Conservation (phyloP, 2,329 filamentous ascomycete genomes). For the Alternaria conjuncta region DNA sequence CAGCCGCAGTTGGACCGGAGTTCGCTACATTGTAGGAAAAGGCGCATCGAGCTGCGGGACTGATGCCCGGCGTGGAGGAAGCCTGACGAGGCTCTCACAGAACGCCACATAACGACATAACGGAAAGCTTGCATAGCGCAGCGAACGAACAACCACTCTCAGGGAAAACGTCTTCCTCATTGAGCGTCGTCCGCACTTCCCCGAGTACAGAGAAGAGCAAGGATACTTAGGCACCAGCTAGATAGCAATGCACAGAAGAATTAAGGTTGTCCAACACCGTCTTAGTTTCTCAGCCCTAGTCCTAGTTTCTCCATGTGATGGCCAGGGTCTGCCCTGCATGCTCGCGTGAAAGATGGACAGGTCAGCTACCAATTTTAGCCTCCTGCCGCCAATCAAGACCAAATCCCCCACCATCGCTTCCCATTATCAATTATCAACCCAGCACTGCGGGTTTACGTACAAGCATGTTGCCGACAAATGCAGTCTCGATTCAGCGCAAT, state of each 20-base stretch:
- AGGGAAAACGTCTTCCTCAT: neutral
- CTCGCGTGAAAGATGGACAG: slow-evolving; percentile 7
- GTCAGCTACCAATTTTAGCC: slow-evolving; percentile 12
- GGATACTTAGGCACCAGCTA: slow-evolving; percentile 5
- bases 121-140: neutral
- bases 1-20: slow-evolving; percentile 16
- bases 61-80: slow-evolving; percentile 8
- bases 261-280: slow-evolving; percentile 7
- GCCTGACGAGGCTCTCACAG: slow-evolving; percentile 1
- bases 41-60: slow-evolving; percentile 7
- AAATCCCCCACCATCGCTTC: neutral
- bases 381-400: neutral
- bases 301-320: slow-evolving; percentile 9
- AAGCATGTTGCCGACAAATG: slow-evolving; percentile 5
- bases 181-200: neutral
- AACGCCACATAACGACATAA: slow-evolving; percentile 2
- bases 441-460: slow-evolving; percentile 17
- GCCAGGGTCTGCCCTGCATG: slow-evolving; percentile 10
- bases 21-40: slow-evolving; percentile 5
- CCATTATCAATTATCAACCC: slow-evolving; percentile 4
- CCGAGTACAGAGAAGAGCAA: neutral
- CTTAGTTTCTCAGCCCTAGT: slow-evolving; percentile 13
- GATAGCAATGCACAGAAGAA: slow-evolving; percentile 10
- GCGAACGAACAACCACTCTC: neutral
- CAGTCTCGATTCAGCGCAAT: neutral